Conservation (phyloP, 805 yeast species). For the Cyberlindnera mycetangii region DNA sequence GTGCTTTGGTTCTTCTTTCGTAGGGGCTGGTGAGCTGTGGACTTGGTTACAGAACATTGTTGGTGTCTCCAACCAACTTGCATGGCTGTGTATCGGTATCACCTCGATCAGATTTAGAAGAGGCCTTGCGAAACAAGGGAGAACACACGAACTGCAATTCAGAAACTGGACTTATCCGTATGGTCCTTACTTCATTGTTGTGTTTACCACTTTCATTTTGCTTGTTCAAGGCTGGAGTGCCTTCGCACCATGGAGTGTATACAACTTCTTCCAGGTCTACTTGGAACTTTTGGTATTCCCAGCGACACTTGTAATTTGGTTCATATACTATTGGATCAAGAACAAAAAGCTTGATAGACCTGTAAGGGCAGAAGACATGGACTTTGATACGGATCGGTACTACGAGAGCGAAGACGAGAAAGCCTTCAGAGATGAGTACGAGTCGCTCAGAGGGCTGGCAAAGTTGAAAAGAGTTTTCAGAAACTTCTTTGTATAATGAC, state of each 20-base stretch:
- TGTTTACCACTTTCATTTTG: conserved; percentile 41
- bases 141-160: conserved; percentile 38
- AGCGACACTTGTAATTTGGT: conserved; percentile 40
- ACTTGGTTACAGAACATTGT: conserved; percentile 50
- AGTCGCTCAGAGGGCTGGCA: conserved; percentile 40
- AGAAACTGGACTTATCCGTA: conserved; percentile 51
- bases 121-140: conserved; percentile 43
- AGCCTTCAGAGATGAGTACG: conserved; percentile 6
- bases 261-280: conserved; percentile 43
- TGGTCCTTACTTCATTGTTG: conserved; percentile 46
- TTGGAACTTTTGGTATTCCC: conserved; percentile 49
- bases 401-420: conserved; percentile 46
- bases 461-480: conserved; percentile 28
- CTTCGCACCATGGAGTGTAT: conserved; percentile 43
- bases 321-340: conserved; percentile 30
- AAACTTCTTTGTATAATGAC: conserved; percentile 15
- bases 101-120: conserved; percentile 48
- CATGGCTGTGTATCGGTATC: conserved; percentile 48
- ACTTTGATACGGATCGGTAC: conserved; percentile 51
- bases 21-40: conserved; percentile 53
- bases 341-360: conserved; percentile 35
- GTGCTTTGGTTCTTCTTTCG: conserved; percentile 57
- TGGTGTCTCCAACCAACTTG: conserved; percentile 50
- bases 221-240: conserved; percentile 55
- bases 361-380: conserved; percentile 46